Conservation (phyloP, 2,329 filamentous ascomycete genomes). For the Pseudocercospora fijiensis region DNA sequence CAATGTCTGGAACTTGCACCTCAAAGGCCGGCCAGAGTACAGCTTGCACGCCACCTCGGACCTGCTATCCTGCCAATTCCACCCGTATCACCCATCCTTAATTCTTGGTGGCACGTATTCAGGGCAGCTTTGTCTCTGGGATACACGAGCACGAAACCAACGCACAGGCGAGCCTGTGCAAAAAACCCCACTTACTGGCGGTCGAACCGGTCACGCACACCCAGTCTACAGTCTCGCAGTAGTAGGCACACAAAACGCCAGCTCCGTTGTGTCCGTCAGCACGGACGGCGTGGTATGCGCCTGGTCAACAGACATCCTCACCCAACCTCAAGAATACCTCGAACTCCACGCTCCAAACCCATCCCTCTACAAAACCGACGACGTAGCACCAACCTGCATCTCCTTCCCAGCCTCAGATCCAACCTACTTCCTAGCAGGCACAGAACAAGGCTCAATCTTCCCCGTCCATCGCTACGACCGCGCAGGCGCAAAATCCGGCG, state of each 20-base stretch:
- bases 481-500: conserved; percentile 92
- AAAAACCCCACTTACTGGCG: conserved; percentile 92
- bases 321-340: conserved; percentile 90
- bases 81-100: conserved; percentile 95
- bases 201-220: conserved; percentile 77
- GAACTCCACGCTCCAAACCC: conserved; percentile 79
- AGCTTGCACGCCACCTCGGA: conserved; percentile 96
- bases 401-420: conserved; percentile 93
- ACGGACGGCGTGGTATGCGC: conserved; percentile 96
- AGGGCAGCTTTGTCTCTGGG: conserved; percentile 94
- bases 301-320: conserved; percentile 97
- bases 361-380: conserved; percentile 74
- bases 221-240: conserved; percentile 95
- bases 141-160: conserved; percentile 73
- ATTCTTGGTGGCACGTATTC: conserved; percentile 96
- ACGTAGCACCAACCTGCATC: conserved; percentile 90
- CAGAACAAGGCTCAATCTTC: conserved; percentile 94
- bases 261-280: conserved; percentile 96
- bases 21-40: conserved; percentile 92
- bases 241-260: conserved; percentile 95
- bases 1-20: conserved; percentile 94
- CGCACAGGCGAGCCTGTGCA: conserved; percentile 75
- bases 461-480: conserved; percentile 97
- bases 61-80: conserved; percentile 92
- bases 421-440: conserved; percentile 95